Evolutionary conservation across 2,329 filamentous ascomycete genomes (phyloP).

Genomic region (Aspergillaceae sp.): DNA sequence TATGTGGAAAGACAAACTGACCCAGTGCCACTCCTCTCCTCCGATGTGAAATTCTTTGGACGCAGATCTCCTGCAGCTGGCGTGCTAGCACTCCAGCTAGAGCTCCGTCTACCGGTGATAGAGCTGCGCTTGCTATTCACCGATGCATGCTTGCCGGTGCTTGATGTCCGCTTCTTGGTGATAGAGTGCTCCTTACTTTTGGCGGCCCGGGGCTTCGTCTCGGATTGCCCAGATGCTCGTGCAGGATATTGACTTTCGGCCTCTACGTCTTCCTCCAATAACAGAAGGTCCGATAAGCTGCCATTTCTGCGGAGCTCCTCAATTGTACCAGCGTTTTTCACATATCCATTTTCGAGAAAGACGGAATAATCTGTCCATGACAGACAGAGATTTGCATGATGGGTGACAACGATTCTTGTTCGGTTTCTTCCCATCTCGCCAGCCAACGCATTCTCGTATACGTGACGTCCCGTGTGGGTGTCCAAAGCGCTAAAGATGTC

Average conservation of each 20-base stretch:
- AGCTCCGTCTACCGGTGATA: constrained; percentile 7
- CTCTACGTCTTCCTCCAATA: not conserved
- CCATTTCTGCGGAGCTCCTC: constrained; percentile 46
- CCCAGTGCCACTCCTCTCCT: constrained; percentile 64
- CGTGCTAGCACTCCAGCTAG: constrained; percentile 5
- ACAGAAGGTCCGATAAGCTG: constrained; percentile 36
- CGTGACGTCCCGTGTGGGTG: constrained; percentile 68
- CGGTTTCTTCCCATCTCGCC: constrained; percentile 61
- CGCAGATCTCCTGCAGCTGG: constrained; percentile 11
- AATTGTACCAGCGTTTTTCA: constrained; percentile 56
- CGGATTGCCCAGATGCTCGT: not conserved
- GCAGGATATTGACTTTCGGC: not conserved
- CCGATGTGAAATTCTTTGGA: constrained; percentile 60
- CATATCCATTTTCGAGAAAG: constrained; percentile 59
- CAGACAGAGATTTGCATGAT: constrained; percentile 65
- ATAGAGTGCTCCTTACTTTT: not conserved
- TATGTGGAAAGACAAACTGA: constrained; percentile 63
- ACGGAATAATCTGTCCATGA: constrained; percentile 65
- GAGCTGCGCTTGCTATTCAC: constrained; percentile 34
- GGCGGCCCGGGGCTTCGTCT: not conserved
- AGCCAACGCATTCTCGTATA: constrained; percentile 66
- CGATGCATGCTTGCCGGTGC: constrained; percentile 17
- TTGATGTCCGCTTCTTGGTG: not conserved
- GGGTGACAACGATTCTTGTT: constrained; percentile 71
- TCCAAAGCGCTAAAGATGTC: constrained; percentile 79